Conservation (phyloP, 1,284 basidiomycete species). For the Ustilago shanxiensis region DNA sequence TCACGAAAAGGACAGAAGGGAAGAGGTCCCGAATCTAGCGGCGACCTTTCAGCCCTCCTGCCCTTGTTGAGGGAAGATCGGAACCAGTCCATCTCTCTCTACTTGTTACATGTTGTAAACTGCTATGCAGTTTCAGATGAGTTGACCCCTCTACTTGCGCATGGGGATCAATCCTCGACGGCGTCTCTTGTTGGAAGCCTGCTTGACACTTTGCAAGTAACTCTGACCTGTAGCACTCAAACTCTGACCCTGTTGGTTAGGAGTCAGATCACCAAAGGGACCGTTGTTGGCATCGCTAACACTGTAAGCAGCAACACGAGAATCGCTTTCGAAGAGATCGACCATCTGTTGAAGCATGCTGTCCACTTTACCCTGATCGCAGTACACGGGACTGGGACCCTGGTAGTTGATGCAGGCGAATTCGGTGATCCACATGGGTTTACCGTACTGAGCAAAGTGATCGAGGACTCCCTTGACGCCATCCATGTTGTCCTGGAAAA, state of each 20-base stretch:
- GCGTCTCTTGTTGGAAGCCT: slow-evolving; percentile 7
- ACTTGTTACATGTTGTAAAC: background rate
- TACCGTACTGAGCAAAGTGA: slow-evolving; percentile 55
- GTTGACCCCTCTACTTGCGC: slow-evolving; percentile 15
- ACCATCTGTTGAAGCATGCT: slow-evolving; percentile 48
- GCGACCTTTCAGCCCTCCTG: background rate
- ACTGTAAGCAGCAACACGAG: slow-evolving; percentile 53
- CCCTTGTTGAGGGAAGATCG: too few species aligned
- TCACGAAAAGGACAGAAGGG: background rate
- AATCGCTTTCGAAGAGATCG: slow-evolving; percentile 52
- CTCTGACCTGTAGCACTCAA: slow-evolving; percentile 41
- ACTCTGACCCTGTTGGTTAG: slow-evolving; percentile 43
- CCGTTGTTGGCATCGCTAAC: slow-evolving; percentile 59
- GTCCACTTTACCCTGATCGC: slow-evolving; percentile 48
- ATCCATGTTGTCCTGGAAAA: slow-evolving; percentile 61
- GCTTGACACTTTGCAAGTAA: slow-evolving; percentile 38
- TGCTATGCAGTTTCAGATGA: background rate
- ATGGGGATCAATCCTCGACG: slow-evolving; percentile 28
- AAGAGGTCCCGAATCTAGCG: slow-evolving; percentile 4
- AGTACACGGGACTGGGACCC: slow-evolving; percentile 42
- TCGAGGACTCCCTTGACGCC: slow-evolving; percentile 53
- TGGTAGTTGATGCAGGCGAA: slow-evolving; percentile 58
- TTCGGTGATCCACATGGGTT: slow-evolving; percentile 61
- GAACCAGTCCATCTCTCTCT: background rate
- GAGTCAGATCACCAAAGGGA: slow-evolving; percentile 40